Evolutionary conservation across 2,329 filamentous ascomycete species (phyloP).

Genomic region (Rosellinia necatrix): DNA sequence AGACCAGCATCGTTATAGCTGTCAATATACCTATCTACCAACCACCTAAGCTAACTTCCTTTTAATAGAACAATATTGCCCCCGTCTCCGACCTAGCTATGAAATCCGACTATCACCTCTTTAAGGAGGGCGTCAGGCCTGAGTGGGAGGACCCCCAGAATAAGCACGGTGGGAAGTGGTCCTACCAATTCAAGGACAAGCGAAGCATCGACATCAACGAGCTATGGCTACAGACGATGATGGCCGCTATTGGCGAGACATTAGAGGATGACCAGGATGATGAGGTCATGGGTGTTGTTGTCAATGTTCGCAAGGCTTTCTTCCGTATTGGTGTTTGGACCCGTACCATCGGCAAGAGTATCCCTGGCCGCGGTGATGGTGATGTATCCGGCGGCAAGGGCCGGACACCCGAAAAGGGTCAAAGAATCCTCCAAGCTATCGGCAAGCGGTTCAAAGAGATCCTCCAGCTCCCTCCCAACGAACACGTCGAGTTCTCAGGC

Average conservation of each 20-base stretch:
- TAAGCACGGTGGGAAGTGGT: constrained; percentile 99
- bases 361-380: constrained; percentile 74
- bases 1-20: background rate
- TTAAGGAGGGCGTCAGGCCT: constrained; percentile 95
- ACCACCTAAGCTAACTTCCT: constrained; percentile 23
- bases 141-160: constrained; percentile 99
- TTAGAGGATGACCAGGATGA: constrained; percentile 93
- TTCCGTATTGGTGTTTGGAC: constrained; percentile 98
- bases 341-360: constrained; percentile 84
- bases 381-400: constrained; percentile 78
- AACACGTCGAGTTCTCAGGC: constrained; percentile 91
- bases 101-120: constrained; percentile 99
- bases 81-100: constrained; percentile 92
- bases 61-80: constrained; percentile 92
- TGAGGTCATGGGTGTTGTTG: constrained; percentile 98
- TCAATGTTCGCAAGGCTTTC: constrained; percentile 98
- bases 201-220: constrained; percentile 88
- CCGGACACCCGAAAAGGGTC: constrained; percentile 78
- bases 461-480: constrained; percentile 74
- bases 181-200: constrained; percentile 97
- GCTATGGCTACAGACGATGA: constrained; percentile 96
- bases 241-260: constrained; percentile 95
- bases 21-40: background rate
- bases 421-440: constrained; percentile 81
- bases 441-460: constrained; percentile 92